Evolutionary conservation across 371 early-diverging fungal genomes (phyloP), one percentile per base, ranked within the genome.

Genomic region (Mucor piriformis): DNA sequence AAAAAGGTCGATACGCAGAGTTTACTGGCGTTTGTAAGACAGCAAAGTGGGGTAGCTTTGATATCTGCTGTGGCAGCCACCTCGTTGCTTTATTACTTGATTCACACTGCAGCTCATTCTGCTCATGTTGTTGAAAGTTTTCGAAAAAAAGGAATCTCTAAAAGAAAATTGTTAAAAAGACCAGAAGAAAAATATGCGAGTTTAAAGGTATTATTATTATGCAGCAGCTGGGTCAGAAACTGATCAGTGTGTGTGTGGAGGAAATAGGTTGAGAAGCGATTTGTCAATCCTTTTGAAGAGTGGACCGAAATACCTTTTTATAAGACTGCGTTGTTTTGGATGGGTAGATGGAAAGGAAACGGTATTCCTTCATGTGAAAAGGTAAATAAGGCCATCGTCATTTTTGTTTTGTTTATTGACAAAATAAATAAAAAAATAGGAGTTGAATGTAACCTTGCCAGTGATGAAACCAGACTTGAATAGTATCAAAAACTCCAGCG

Each of bases 361-460:
- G 67, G 67, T 21, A 40, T 67, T 43, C 67, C 67, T 10, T 24
- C 15, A 32, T 43, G 33, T 24, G 54, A 58, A 44, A 46, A 58
- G 18, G 63, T 63, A 35, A 7, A 3, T 1, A 11, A 24, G 5
- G 15, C 35, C 11, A 29, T 37, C 10, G 18, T 7, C 8, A 12
- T 15, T 23, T 37, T 32, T 6, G 3, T 20, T 23, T 42, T 21
- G 12, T 50, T 38, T 24, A 23, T 27, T 21, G 10, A 46, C 3
- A 18, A n/a, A n/a, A n/a, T n/a, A n/a, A n/a, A n/a, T n/a, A n/a
- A n/a, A n/a, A n/a, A n/a, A n/a, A n/a, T 33, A 74, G 76, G 74
- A 77, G 50, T 52, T 86, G 16, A 69, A 62, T 18, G 49, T 43
- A 33, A 52, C 66, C 6, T 57, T 84, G 13, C 87, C 87, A 24